Conservation (phyloP, 768 basidiomycete species). For the Tricholoma sp. region DNA sequence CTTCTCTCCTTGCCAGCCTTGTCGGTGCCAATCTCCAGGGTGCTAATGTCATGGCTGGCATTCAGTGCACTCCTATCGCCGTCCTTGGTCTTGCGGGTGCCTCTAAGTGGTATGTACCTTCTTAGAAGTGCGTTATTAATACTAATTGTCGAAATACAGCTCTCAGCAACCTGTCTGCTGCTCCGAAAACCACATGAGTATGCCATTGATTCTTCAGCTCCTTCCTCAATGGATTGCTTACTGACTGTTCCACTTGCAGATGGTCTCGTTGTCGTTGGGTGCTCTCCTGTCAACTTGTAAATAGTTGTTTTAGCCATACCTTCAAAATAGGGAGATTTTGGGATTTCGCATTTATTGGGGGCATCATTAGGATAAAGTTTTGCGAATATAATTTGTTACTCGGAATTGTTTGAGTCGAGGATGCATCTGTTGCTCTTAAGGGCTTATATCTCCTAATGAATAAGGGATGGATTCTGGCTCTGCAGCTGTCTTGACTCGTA, state of each 20-base stretch:
- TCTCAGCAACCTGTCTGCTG: constrained; percentile 3
- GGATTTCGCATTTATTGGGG: too few species aligned
- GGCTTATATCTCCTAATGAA: too few species aligned
- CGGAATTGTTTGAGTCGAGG: too few species aligned
- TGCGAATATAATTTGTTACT: too few species aligned
- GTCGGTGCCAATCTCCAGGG: not conserved
- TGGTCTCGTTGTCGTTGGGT: not conserved
- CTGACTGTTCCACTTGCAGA: not conserved
- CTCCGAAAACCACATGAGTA: constrained; percentile 1
- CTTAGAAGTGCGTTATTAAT: not conserved
- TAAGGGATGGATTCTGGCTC: too few species aligned
- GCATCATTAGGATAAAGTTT: too few species aligned
- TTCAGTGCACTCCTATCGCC: constrained; percentile 1
- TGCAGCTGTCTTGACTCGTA: too few species aligned
- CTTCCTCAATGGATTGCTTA: not conserved
- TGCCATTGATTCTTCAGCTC: not conserved
- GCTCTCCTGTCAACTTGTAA: not conserved
- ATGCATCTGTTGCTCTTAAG: too few species aligned
- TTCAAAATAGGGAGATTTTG: too few species aligned
- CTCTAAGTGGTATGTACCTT: not conserved
- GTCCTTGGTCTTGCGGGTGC: not conserved
- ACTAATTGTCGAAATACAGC: not conserved
- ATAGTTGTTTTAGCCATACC: not conserved
- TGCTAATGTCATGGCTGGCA: not conserved
- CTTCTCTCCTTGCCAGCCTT: not conserved